phyloP scores from a whole-genome alignment of 2,329 filamentous ascomycete genomes.

The Phoma herbarum region DNA sequence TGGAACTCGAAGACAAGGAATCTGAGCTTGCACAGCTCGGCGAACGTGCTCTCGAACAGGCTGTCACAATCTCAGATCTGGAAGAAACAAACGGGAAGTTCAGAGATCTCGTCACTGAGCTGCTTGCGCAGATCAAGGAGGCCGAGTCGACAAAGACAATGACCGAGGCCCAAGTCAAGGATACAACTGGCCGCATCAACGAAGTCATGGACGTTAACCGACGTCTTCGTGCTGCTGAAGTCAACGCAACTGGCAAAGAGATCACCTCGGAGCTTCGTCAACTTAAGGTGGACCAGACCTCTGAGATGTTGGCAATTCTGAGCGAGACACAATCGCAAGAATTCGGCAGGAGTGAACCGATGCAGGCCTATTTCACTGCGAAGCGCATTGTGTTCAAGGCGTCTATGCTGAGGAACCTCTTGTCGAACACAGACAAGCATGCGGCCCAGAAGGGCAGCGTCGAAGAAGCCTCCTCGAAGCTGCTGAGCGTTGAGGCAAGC shows the following conservation, averaged over 20 bases:
- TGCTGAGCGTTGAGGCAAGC: slow-evolving; percentile 71
- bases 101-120: slow-evolving; percentile 83
- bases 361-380: slow-evolving; percentile 88
- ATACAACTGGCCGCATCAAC: slow-evolving; percentile 85
- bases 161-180: slow-evolving; percentile 90
- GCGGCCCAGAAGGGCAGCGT: slow-evolving; percentile 73
- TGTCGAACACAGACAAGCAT: slow-evolving; percentile 58
- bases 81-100: slow-evolving; percentile 91
- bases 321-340: slow-evolving; percentile 65
- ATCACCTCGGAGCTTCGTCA: slow-evolving; percentile 89
- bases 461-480: slow-evolving; percentile 78
- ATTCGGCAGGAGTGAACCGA: slow-evolving; percentile 76
- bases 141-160: slow-evolving; percentile 92
- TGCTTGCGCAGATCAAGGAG: slow-evolving; percentile 89
- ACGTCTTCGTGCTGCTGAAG: slow-evolving; percentile 88
- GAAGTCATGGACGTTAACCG: slow-evolving; percentile 97
- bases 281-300: slow-evolving; percentile 87
- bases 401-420: slow-evolving; percentile 23
- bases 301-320: slow-evolving; percentile 82
- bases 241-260: slow-evolving; percentile 92
- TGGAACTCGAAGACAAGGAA: slow-evolving; percentile 90
- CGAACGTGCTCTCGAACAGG: slow-evolving; percentile 76
- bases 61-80: slow-evolving; percentile 82
- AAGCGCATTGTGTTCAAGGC: slow-evolving; percentile 90
- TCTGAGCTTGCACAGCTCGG: slow-evolving; percentile 82